A percentile compares a stretch with the other conserved stretches of the same genome.
Conservation (phyloP, 2,329 filamentous ascomycete species). For the Gliomastix tumulicola region DNA sequence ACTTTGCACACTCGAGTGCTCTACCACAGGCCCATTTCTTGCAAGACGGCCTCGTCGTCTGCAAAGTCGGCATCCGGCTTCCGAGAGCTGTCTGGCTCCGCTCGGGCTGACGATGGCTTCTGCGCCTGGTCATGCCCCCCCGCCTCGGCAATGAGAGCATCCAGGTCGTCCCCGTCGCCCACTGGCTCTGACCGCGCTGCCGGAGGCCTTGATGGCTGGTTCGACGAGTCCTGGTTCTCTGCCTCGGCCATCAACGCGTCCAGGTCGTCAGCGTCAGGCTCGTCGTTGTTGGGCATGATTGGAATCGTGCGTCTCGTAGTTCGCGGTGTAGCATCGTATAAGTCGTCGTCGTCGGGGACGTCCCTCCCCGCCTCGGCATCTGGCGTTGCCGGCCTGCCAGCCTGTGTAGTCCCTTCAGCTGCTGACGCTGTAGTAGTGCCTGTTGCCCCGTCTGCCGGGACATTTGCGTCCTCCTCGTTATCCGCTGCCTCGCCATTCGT, state of each 20-base stretch:
- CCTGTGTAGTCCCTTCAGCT: neutral
- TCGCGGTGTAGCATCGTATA: slow-evolving; percentile 48
- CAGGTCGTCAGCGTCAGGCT: slow-evolving; percentile 39
- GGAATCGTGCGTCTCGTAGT: slow-evolving; percentile 12
- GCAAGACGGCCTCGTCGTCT: slow-evolving; percentile 64
- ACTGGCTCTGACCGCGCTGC: neutral
- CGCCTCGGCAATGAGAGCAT: slow-evolving; percentile 45
- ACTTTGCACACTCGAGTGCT: no score
- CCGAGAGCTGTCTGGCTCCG: neutral
- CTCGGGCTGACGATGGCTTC: slow-evolving; percentile 2
- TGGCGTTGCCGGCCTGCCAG: slow-evolving; percentile 12
- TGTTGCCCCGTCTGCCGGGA: neutral
- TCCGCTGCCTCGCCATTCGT: slow-evolving; percentile 22
- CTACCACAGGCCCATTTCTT: slow-evolving; percentile 50
- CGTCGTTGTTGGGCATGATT: slow-evolving; percentile 9
- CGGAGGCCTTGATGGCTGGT: no score
- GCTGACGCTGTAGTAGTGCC: neutral
- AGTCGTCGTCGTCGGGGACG: slow-evolving; percentile 37
- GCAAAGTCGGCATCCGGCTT: slow-evolving; percentile 34
- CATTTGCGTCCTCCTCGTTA: slow-evolving; percentile 8
- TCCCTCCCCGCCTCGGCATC: slow-evolving; percentile 20
- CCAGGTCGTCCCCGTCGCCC: slow-evolving; percentile 39
- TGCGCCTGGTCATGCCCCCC: slow-evolving; percentile 16
- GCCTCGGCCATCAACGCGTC: slow-evolving; percentile 47
- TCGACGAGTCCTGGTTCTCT: slow-evolving; percentile 17